phyloP scores from a whole-genome alignment of 208 protist species.

The Wallacemonas sp. region DNA sequence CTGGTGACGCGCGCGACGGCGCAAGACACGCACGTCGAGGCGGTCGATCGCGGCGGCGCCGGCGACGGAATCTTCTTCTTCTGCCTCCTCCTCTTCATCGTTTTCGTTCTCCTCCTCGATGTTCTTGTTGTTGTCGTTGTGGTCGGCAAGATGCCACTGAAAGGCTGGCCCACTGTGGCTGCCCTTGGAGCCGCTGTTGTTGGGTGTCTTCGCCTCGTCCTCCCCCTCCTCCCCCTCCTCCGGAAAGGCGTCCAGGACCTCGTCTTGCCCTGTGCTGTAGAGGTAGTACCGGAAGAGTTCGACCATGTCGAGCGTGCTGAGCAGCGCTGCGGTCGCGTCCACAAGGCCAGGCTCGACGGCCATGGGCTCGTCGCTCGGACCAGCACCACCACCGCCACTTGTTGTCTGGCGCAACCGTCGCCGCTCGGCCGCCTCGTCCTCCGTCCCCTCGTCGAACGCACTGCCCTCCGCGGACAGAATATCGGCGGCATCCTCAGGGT shows the following conservation, averaged over 20 bases:
- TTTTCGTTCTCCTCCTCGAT: not conserved
- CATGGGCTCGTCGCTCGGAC: too few relatives aligned
- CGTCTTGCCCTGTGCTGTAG: slow-evolving; percentile 6
- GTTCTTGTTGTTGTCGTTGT: not conserved
- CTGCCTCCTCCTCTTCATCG: not conserved
- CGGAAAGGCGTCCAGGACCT: too few relatives aligned
- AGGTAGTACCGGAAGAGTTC: slow-evolving; percentile 12
- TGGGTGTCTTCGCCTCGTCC: too few relatives aligned
- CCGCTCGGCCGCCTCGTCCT: too few relatives aligned
- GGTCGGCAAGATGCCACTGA: too few relatives aligned
- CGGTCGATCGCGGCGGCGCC: not conserved
- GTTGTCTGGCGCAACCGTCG: too few relatives aligned
- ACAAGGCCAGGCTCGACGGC: not conserved
- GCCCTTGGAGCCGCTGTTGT: too few relatives aligned
- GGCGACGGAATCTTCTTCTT: not conserved
- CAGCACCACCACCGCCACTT: slow-evolving; percentile 3
- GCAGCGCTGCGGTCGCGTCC: not conserved
- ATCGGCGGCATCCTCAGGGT: slow-evolving; percentile 15
- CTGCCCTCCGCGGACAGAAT: too few relatives aligned
- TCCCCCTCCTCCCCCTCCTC: too few relatives aligned
- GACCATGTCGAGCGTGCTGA: not conserved
- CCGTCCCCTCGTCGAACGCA: too few relatives aligned
- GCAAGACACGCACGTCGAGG: not conserved
- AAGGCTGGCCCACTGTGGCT: too few relatives aligned
- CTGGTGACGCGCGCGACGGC: not conserved